These are phyloP conservation scores for Graphilbum sp. DNA, from an alignment of 2,329 filamentous ascomycete genomes.

Conservation along the genomic window DNA sequence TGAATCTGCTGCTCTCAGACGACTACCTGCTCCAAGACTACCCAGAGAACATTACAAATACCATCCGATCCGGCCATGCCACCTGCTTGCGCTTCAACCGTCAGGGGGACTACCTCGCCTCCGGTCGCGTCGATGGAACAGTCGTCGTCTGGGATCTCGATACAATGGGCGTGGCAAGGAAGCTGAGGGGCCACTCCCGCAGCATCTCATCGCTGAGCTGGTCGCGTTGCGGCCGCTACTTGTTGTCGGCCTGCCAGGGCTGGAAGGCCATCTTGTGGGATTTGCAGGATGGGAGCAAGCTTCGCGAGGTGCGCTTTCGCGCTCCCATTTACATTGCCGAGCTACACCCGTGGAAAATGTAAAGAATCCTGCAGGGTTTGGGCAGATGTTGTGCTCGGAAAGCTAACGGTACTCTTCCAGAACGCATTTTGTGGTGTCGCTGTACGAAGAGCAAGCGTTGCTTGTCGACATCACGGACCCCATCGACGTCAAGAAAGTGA, in stretches of 20 bases:
- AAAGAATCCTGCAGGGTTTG: background rate
- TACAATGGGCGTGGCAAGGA: constrained; percentile 90
- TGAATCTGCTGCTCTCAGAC: constrained; percentile 46
- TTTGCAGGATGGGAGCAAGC: constrained; percentile 48
- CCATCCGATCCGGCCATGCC: constrained; percentile 56
- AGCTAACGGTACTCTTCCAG: no score
- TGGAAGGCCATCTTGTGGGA: constrained; percentile 98
- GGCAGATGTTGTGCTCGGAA: no score
- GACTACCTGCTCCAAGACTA: constrained; percentile 62
- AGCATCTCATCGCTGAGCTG: constrained; percentile 92
- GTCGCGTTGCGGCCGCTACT: constrained; percentile 80
- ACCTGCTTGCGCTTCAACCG: constrained; percentile 74
- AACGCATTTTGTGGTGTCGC: constrained; percentile 71
- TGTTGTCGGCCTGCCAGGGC: constrained; percentile 85
- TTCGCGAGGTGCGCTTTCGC: constrained; percentile 79
- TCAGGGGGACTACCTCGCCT: constrained; percentile 85
- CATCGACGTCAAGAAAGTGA: constrained; percentile 54
- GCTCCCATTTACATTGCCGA: constrained; percentile 93
- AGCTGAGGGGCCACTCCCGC: constrained; percentile 80
- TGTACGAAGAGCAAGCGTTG: constrained; percentile 85
- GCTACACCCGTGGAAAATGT: constrained; percentile 83
- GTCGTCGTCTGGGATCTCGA: constrained; percentile 95
- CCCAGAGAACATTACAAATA: constrained; percentile 76
- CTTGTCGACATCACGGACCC: constrained; percentile 65
- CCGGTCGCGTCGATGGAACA: constrained; percentile 83